These are phyloP conservation scores for Salix suchowensis DNA, from an alignment of 345 rosid genomes.

Conservation along the genomic window DNA sequence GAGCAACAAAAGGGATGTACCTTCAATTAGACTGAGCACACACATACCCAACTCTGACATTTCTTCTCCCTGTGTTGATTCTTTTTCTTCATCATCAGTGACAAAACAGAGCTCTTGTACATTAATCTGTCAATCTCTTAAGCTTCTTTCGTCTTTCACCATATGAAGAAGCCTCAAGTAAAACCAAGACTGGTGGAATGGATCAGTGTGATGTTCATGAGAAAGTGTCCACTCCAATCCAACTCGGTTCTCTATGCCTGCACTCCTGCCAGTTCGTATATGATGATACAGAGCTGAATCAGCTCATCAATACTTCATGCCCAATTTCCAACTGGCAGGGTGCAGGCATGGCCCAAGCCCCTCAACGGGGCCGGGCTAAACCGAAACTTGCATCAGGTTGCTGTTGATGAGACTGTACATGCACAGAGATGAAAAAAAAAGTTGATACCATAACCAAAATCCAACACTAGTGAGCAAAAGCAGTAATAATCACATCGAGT, in stretches of 20 bases:
- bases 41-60: constrained; percentile 16
- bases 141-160: constrained; percentile 33
- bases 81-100: constrained; percentile 19
- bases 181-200: constrained; percentile 30
- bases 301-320: constrained; percentile 17
- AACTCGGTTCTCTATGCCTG: constrained; percentile 58
- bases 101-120: constrained; percentile 14
- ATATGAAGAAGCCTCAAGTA: constrained; percentile 23
- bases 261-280: constrained; percentile 44
- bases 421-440: neutral
- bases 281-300: neutral
- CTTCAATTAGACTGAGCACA: constrained; percentile 15
- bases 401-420: constrained; percentile 55
- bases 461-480: neutral
- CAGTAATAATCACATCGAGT: neutral
- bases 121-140: constrained; percentile 8
- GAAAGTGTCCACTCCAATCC: constrained; percentile 26
- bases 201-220: neutral
- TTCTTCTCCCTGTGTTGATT: constrained; percentile 7
- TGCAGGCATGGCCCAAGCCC: constrained; percentile 94
- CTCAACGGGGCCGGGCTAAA: constrained; percentile 92
- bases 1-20: neutral
- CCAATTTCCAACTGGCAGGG: constrained; percentile 25
- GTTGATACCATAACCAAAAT: neutral
- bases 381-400: constrained; percentile 73